A percentile compares a stretch with the other conserved stretches of the same genome.
Evolutionary conservation across 2,329 filamentous ascomycete species (phyloP).

Genomic region (Parastagonospora avenae): DNA sequence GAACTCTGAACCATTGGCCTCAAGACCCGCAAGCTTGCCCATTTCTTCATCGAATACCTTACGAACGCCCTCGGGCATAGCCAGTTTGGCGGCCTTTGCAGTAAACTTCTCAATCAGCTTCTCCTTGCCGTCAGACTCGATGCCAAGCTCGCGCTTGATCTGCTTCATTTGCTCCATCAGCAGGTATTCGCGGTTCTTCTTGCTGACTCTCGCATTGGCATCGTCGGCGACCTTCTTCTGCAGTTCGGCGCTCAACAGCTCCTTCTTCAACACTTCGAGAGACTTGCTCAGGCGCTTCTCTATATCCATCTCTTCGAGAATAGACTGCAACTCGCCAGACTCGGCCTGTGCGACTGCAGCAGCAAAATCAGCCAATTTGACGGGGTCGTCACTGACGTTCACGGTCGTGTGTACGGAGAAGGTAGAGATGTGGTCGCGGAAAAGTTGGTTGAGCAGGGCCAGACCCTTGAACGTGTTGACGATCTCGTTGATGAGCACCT

Average conservation of each 20-base stretch:
- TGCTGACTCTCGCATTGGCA: slow-evolving; percentile 95
- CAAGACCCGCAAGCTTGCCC: slow-evolving; percentile 93
- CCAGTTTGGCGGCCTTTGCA: slow-evolving; percentile 89
- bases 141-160: slow-evolving; percentile 90
- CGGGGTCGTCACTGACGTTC: slow-evolving; percentile 93
- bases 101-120: slow-evolving; percentile 98
- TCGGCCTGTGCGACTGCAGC: slow-evolving; percentile 89
- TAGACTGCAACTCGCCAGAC: slow-evolving; percentile 87
- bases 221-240: slow-evolving; percentile 98
- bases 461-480: slow-evolving; percentile 99
- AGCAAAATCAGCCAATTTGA: slow-evolving; percentile 94
- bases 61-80: slow-evolving; percentile 95
- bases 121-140: slow-evolving; percentile 97
- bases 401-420: slow-evolving; percentile 81
- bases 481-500: slow-evolving; percentile 94
- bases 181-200: slow-evolving; percentile 97
- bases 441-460: slow-evolving; percentile 88
- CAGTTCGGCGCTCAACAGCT: slow-evolving; percentile 96
- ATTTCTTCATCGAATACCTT: slow-evolving; percentile 99
- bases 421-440: slow-evolving; percentile 95
- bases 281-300: slow-evolving; percentile 93
- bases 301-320: slow-evolving; percentile 85
- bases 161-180: slow-evolving; percentile 99
- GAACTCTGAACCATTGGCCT: slow-evolving; percentile 95
- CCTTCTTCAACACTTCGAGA: slow-evolving; percentile 91